These are phyloP conservation scores for Tephrocybe sp. DNA, from an alignment of 768 basidiomycete genomes.

Conservation along the genomic window DNA sequence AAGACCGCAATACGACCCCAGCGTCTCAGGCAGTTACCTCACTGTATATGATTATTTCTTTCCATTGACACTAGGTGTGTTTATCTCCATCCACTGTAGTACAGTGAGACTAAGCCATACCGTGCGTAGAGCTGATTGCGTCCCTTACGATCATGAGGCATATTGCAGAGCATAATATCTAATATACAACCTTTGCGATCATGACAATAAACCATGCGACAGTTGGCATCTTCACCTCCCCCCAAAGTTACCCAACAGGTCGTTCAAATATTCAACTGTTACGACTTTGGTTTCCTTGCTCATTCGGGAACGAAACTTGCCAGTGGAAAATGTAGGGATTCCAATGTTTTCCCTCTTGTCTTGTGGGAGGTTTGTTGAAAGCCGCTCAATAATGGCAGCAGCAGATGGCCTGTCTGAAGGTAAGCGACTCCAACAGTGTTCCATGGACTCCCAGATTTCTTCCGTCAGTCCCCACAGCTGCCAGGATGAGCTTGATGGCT, in stretches of 20 bases:
- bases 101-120: not conserved
- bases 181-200: too few relatives aligned
- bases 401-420: not conserved
- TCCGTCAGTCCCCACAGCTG: not conserved
- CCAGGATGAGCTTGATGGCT: not conserved
- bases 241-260: too few relatives aligned
- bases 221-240: too few relatives aligned
- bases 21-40: constrained; percentile 14
- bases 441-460: not conserved
- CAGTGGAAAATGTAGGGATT: not conserved
- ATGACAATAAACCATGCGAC: too few relatives aligned
- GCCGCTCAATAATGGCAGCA: not conserved
- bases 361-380: not conserved
- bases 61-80: constrained; percentile 8
- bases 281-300: too few relatives aligned
- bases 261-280: too few relatives aligned
- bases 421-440: not conserved
- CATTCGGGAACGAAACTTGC: too few relatives aligned
- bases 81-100: not conserved
- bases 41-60: constrained; percentile 14
- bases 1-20: constrained; percentile 10
- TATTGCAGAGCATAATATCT: too few relatives aligned
- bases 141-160: constrained; percentile 2
- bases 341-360: not conserved
- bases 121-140: constrained; percentile 4